These are phyloP conservation scores for Malus fusca DNA, from an alignment of 306 rosid species.

Conservation along the genomic window DNA sequence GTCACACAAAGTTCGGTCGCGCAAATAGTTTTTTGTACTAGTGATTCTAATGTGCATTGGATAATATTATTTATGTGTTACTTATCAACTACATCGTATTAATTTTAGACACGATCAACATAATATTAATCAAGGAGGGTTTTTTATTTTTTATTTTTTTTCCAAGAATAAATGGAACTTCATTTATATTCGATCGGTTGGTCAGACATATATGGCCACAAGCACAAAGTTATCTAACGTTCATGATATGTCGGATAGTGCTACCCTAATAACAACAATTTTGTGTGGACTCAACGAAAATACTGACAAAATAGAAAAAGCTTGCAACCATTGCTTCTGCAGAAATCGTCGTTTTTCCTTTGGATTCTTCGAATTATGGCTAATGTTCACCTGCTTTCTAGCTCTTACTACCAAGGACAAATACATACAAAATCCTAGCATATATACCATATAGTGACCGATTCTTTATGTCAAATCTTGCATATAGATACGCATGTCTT, in stretches of 20 bases:
- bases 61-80: no score
- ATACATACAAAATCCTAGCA: neutral
- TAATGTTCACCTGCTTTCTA: neutral
- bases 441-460: no score
- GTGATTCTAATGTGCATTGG: no score
- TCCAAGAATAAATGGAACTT: no score
- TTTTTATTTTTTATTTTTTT: no score
- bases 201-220: neutral
- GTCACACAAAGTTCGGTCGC: no score
- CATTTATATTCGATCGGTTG: neutral
- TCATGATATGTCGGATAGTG: neutral
- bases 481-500: no score
- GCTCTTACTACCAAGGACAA: neutral
- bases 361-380: constrained; percentile 3
- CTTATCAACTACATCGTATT: no score
- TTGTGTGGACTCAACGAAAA: neutral
- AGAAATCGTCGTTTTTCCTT: constrained; percentile 8
- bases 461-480: no score
- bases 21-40: no score
- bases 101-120: no score
- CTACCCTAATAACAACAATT: neutral
- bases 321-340: neutral
- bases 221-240: neutral
- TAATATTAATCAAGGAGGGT: no score
- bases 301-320: neutral